These are phyloP conservation scores for Oryza meyeriana DNA, from an alignment of 176 grass and related monocot species.

Conservation along the genomic window DNA sequence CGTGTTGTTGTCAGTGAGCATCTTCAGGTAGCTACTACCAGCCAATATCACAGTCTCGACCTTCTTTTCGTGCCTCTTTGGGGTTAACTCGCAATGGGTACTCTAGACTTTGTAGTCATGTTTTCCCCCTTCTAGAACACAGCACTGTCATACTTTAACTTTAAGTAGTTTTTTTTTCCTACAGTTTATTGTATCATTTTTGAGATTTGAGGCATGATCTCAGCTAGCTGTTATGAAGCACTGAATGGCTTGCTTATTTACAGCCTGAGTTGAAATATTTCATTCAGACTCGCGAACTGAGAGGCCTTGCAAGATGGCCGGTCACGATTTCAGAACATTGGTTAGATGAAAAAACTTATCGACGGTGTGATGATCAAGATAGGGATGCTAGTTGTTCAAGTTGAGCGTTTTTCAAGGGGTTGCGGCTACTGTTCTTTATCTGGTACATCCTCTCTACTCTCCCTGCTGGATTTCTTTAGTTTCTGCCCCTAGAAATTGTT, in stretches of 20 bases:
- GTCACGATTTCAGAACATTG: constrained; percentile 75
- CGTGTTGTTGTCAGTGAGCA: constrained; percentile 81
- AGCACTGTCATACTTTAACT: too few relatives aligned
- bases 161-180: too few relatives aligned
- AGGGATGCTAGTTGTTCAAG: constrained; percentile 90
- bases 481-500: too few relatives aligned
- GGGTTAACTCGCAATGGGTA: background rate
- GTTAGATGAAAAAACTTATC: constrained; percentile 89
- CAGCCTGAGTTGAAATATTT: constrained; percentile 92
- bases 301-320: constrained; percentile 90
- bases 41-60: background rate
- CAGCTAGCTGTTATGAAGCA: background rate
- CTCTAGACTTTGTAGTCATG: constrained; percentile 10
- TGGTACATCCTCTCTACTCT: constrained; percentile 50
- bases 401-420: constrained; percentile 87
- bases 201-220: background rate
- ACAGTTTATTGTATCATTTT: background rate
- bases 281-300: constrained; percentile 83
- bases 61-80: background rate
- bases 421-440: constrained; percentile 63
- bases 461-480: too few relatives aligned
- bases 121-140: too few relatives aligned
- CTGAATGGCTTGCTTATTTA: constrained; percentile 17
- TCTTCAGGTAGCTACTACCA: constrained; percentile 64
- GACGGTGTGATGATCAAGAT: constrained; percentile 76